These are phyloP conservation scores for Metarhizium guizhouense DNA, from an alignment of 2,329 filamentous ascomycete genomes.

Conservation along the genomic window DNA sequence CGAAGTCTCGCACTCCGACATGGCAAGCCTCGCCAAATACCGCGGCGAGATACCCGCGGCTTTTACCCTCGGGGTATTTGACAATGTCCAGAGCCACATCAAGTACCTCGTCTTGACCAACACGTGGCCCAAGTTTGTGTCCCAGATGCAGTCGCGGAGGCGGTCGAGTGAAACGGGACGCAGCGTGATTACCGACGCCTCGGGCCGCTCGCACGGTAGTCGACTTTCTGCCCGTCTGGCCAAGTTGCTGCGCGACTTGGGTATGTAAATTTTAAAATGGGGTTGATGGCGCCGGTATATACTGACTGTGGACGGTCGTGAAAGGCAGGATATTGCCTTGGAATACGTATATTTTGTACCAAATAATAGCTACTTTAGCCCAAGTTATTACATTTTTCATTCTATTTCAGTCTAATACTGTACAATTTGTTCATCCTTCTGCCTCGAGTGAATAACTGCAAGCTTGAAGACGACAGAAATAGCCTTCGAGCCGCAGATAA, in stretches of 20 bases:
- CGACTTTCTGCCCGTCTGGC: background rate
- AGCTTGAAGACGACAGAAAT: too few species aligned
- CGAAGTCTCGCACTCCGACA: background rate
- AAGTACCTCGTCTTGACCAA: slow-evolving; percentile 60
- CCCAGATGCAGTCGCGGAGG: slow-evolving; percentile 9
- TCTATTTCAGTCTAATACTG: too few species aligned
- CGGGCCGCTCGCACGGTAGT: background rate
- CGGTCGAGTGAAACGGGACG: slow-evolving; percentile 9
- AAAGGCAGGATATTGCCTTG: too few species aligned
- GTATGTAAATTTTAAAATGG: background rate
- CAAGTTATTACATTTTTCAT: too few species aligned
- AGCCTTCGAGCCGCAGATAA: too few species aligned
- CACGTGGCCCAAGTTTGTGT: slow-evolving; percentile 53
- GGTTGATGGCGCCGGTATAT: too few species aligned
- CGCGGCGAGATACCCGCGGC: slow-evolving; percentile 32
- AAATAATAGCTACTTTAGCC: too few species aligned
- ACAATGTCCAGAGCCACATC: slow-evolving; percentile 46
- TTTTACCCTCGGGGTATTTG: slow-evolving; percentile 46
- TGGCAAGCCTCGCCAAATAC: slow-evolving; percentile 13
- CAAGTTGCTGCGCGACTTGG: slow-evolving; percentile 2
- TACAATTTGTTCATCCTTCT: too few species aligned
- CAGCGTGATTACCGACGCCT: background rate
- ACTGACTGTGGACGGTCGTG: background rate
- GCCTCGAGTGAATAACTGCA: too few species aligned
- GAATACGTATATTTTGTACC: too few species aligned